phyloP scores from a whole-genome alignment of 208 protist genomes.

The Wallacemonas sp. region DNA sequence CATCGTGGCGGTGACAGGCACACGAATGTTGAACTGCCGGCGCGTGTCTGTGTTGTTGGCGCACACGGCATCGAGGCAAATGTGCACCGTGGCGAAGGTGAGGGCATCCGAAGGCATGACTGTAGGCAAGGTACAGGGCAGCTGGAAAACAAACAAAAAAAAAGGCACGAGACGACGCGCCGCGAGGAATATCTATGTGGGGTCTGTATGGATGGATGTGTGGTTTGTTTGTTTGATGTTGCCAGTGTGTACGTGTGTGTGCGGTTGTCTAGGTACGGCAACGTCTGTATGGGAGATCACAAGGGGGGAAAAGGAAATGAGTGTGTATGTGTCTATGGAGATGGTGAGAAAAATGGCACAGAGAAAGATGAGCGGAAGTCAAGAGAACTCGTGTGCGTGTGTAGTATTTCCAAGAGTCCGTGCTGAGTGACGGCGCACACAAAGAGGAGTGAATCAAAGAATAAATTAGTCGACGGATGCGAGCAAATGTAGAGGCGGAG shows the following conservation, averaged over 20 bases:
- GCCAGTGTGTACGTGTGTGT: not conserved
- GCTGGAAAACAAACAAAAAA: no score
- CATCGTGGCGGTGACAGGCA: conserved; percentile 34
- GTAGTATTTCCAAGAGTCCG: no score
- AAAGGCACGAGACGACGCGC: no score
- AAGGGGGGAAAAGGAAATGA: conserved; percentile 18
- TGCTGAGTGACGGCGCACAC: no score
- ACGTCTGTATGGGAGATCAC: no score
- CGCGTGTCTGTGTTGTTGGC: not conserved
- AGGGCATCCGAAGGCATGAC: not conserved
- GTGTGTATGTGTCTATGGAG: conserved; percentile 14
- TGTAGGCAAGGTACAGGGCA: no score
- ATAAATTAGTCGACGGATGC: no score
- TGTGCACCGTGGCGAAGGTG: not conserved
- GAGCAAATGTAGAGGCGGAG: no score
- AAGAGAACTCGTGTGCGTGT: no score
- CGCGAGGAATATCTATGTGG: no score
- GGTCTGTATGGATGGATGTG: not conserved
- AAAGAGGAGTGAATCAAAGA: no score
- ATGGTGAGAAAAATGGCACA: not conserved
- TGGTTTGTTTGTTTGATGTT: not conserved
- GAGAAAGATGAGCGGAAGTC: not conserved
- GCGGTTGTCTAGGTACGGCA: no score
- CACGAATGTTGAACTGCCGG: conserved; percentile 21
- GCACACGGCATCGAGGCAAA: not conserved